Evolutionary conservation across 345 rosid genomes (phyloP), one percentile per base, ranked within the genome.

Genomic region (Turnera subulata): DNA sequence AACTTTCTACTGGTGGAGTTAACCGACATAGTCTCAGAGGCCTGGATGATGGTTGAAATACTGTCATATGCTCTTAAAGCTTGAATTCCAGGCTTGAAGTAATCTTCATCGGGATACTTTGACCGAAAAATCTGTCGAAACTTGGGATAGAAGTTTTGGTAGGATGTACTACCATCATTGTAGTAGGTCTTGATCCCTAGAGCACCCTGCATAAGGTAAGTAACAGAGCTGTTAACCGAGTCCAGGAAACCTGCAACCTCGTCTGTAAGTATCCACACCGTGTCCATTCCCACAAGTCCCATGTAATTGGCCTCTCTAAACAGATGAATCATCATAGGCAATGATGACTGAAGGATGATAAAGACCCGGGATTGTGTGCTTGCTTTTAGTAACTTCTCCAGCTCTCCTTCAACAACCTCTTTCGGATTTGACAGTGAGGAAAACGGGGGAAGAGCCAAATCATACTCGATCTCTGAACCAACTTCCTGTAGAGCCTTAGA

Each of bases 241-340:
- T 78, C 83, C 0, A 82, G 40, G 29, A 57, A 67, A 38, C 55
- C 62, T 2, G 80, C 20, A n/a, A 76, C 50, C 21, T 62, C 43
- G 7, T 74, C 73, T 0, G 68, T 50, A 45, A 79, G 21, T 33
- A 84, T 71, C 86, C 90, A 81, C 5, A 63, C 77, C 5, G 82
- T 63, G 57, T 77, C 75, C 42, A 32, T 46, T 13, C 73, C 82
- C 16, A 77, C 32, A 2, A 81, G 29, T 60, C 82, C 77, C 46
- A 68, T 49, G 16, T 61, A 13, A 47, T 63, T 65, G 4, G 84
- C 86, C 37, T 73, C 75, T 55, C 66, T 62, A 56, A 84, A 76
- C 57, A 79, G n/a, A 39, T 64, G 63, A 22, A 63, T 63, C 2
- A 65, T 54, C 78, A 58, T 66, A 7, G 73, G 53, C 21, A 65